Base-by-base conservation (phyloP, 768 basidiomycete genomes). In the Chalciporus chontae region DNA sequence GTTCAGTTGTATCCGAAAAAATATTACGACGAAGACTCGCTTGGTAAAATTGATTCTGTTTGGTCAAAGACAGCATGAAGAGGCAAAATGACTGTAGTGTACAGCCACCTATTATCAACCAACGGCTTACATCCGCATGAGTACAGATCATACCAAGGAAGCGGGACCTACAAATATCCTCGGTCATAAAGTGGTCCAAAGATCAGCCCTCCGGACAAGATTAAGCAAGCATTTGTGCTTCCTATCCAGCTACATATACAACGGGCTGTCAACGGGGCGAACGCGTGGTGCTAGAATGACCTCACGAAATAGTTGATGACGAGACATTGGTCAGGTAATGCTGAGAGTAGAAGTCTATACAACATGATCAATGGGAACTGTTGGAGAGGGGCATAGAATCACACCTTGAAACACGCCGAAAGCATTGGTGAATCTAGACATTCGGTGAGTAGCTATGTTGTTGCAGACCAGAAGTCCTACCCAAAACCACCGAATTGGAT, bases 111-210 rank as follows among this genome's bases (percentile, higher is more conserved):
- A 75, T 71, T 59, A 77, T 71, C 40, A 81, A 43, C 49, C 69
- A 64, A 52, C 75, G 69, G 53, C 76, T 77, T 48, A 4, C 27
- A 19, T 18, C 13, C 8, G 18, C 14, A 21, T 14, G 24, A 13
- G 36, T 5, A 27, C 18, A 38, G 31, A 13, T 10, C 26, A 15
- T 39, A 17, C 13, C 36, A 23, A 2, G 7, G 6, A 34, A 32
- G 6, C 13, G 15, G 27, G 14, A 48, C 72, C 19, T 53, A 75
- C 75, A 78, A 79, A 61, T 77, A 75, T 31, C 80, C 81, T 10
- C 61, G 68, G 46, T 81, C 81, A 53, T 76, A 76, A 5, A 73
- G 68, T n/a, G 72, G 69, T 4, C 80, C 80, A 15, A 74, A 69
- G 39, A 79, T 56, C 24, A 79, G 60, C 1, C 78, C 77, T 31